These are phyloP conservation scores for Neoarthrinium moseri DNA, from an alignment of 2,329 filamentous ascomycete genomes.

Conservation along the genomic window DNA sequence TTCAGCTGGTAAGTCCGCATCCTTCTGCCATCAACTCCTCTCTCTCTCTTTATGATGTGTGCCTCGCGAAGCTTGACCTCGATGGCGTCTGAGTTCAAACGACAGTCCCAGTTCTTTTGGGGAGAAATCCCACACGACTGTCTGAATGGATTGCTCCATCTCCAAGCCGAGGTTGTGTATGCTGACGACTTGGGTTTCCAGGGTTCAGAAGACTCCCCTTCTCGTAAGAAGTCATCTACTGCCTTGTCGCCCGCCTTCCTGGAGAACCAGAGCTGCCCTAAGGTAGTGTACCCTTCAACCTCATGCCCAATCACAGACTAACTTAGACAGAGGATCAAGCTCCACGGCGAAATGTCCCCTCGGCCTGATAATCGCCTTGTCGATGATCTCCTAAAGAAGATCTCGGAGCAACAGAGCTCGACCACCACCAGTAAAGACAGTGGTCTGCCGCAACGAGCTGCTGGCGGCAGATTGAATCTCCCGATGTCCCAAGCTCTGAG, in stretches of 20 bases:
- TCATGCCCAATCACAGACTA: too few relatives aligned
- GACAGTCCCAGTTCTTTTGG: too few relatives aligned
- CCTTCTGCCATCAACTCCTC: neutral
- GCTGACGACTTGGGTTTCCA: constrained; percentile 7
- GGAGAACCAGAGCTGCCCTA: constrained; percentile 48
- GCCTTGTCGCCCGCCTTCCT: constrained; percentile 53
- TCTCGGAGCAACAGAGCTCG: constrained; percentile 69
- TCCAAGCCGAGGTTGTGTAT: too few relatives aligned
- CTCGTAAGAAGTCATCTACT: constrained; percentile 42
- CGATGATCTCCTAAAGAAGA: constrained; percentile 71
- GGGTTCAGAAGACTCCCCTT: constrained; percentile 19
- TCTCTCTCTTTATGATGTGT: neutral
- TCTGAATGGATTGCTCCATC: too few relatives aligned
- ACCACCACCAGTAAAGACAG: constrained; percentile 59
- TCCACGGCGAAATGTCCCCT: constrained; percentile 38
- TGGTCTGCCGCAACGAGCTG: too few relatives aligned
- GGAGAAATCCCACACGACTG: too few relatives aligned
- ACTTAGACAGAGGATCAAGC: constrained; percentile 48
- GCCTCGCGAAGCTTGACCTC: neutral
- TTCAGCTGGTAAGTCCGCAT: neutral
- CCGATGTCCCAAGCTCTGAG: too few relatives aligned
- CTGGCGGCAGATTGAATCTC: too few relatives aligned
- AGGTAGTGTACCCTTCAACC: constrained; percentile 18
- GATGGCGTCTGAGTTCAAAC: too few relatives aligned
- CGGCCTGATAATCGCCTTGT: constrained; percentile 50